These are phyloP conservation scores for Begonia peltatifolia DNA, from an alignment of 306 rosid species.

Conservation along the genomic window DNA sequence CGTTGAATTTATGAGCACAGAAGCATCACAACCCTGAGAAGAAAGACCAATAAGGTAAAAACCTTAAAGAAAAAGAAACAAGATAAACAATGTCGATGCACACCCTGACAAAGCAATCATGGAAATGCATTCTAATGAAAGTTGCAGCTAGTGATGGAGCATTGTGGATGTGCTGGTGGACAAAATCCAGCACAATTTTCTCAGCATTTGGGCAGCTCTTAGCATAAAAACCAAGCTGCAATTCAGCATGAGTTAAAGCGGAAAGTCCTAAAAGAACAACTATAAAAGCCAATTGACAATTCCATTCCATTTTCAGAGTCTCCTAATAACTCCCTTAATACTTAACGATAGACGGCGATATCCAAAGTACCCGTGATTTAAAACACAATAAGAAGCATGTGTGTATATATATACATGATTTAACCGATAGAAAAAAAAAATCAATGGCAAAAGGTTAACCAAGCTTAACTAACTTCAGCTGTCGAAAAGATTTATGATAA, in stretches of 20 bases:
- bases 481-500: no score
- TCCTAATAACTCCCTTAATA: neutral
- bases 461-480: neutral
- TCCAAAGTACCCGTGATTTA: no score
- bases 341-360: no score
- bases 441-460: neutral
- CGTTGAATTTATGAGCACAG: slow-evolving; percentile 70
- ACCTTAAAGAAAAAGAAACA: neutral
- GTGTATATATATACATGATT: neutral
- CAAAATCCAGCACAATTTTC: slow-evolving; percentile 35
- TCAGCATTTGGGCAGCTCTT: slow-evolving; percentile 70
- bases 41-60: neutral
- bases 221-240: slow-evolving; percentile 41
- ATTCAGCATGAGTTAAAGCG: slow-evolving; percentile 42
- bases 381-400: neutral
- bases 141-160: slow-evolving; percentile 78
- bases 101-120: slow-evolving; percentile 84
- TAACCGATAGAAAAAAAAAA: neutral
- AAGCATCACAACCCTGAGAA: slow-evolving; percentile 84
- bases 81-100: neutral
- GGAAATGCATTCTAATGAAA: slow-evolving; percentile 72
- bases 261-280: slow-evolving; percentile 30
- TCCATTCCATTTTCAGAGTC: slow-evolving; percentile 4
- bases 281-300: slow-evolving; percentile 10
- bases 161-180: slow-evolving; percentile 42